Evolutionary conservation across 2,329 filamentous ascomycete species (phyloP), one percentile per base, ranked within the genome.

Genomic region (Diaporthe caulivora): DNA sequence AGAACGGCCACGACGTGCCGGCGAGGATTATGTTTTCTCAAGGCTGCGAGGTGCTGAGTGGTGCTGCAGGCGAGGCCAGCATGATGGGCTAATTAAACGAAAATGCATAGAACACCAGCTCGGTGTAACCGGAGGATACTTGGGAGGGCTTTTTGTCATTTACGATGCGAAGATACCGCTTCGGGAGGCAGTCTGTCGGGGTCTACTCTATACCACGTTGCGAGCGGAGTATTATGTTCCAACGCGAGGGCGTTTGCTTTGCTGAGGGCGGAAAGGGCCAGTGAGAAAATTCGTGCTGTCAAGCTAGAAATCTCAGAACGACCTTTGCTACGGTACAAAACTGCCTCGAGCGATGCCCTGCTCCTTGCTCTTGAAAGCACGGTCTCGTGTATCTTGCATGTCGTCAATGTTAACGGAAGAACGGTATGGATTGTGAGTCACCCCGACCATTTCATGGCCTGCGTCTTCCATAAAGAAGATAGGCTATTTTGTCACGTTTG

Each of bases 21-120:
- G 94, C 94, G 6, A 91, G 93, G 51, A 88, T 98, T 64, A 98
- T 98, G 86, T 99, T 98, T 82, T 92, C 95, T 1, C 97, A 99
- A 82, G 96, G 93, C 9, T 96, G 93, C 82, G 94, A 91, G 79
- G 78, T 87, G 15, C 42, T 77, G 2, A 80, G 83, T 13, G 76
- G 77, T 11, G 70, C 76, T 47, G 76, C 73, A 13, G 77, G 76
- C n/a, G 78, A 79, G 49, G 76, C 76, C 47, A 74, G 70, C 8
- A 75, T 78, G 17, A 37, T 75, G 34, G 72, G 26, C 7, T 72
- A 18, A 37, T 31, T 24, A 54, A 40, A 40, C n/a, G 24, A 42
- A 53, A 17, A 37, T 26, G 31, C 8, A 11, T 24, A 15, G 29
- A 29, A 13, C 10, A 1, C 13, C 29, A 53, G 21, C 7, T 37